These are phyloP conservation scores for Pholiota molesta DNA, from an alignment of 768 basidiomycete genomes.

Conservation along the genomic window DNA sequence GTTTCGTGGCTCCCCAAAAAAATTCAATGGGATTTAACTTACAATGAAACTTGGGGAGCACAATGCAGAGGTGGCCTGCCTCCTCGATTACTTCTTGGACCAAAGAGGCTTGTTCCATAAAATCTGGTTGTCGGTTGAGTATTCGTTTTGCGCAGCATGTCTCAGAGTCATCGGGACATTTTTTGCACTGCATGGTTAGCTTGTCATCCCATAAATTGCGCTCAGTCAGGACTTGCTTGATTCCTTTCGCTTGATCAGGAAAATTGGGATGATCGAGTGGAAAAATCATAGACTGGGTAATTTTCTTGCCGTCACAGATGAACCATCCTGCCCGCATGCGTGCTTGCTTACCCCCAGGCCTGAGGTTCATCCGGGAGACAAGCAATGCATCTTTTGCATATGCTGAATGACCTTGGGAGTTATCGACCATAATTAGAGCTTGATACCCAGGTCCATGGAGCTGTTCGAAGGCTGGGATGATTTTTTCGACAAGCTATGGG, in stretches of 20 bases:
- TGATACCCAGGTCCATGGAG: constrained; percentile 35
- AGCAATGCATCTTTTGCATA: constrained; percentile 40
- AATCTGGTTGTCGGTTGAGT: constrained; percentile 23
- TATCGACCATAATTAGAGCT: constrained; percentile 41
- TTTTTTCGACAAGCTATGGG: constrained; percentile 27
- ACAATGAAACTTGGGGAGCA: constrained; percentile 32
- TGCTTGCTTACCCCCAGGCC: constrained; percentile 42
- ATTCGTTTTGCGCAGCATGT: constrained; percentile 24
- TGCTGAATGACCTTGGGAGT: constrained; percentile 44
- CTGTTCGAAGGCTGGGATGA: constrained; percentile 32
- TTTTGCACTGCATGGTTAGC: constrained; percentile 23
- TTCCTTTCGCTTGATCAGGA: constrained; percentile 28
- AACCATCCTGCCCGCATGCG: constrained; percentile 35
- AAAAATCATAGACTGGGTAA: constrained; percentile 39
- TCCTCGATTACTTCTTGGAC: constrained; percentile 26
- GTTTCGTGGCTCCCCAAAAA: constrained; percentile 16
- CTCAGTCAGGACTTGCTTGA: constrained; percentile 23
- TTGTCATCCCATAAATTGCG: constrained; percentile 13
- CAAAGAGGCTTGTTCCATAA: constrained; percentile 22
- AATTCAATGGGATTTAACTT: constrained; percentile 37
- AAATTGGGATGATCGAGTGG: constrained; percentile 32
- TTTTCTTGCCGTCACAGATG: constrained; percentile 22
- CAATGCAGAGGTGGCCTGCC: constrained; percentile 25
- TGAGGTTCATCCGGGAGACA: constrained; percentile 36
- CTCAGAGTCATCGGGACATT: not conserved